phyloP scores from a whole-genome alignment of 345 rosid species.

The Citropsis articulata region DNA sequence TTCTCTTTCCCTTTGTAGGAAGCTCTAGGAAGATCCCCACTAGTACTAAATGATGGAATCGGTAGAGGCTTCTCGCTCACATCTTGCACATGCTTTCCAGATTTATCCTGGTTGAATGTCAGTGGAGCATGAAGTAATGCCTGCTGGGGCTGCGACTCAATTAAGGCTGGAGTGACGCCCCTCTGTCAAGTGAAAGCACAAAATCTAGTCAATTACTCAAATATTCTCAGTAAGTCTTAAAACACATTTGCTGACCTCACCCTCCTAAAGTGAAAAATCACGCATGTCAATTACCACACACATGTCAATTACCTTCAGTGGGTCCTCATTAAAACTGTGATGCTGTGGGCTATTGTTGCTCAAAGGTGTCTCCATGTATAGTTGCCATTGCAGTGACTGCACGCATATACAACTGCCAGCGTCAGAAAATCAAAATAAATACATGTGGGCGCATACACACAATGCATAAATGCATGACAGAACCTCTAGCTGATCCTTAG shows the following conservation, averaged over 20 bases:
- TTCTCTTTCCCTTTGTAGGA: constrained; percentile 9
- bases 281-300: not conserved
- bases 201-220: not conserved
- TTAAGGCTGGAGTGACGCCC: not conserved
- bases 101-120: constrained; percentile 8
- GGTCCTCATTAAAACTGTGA: not conserved
- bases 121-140: not conserved
- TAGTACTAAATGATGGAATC: not conserved
- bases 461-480: not conserved
- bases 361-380: not conserved
- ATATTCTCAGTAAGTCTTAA: not conserved
- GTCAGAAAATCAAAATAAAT: not conserved
- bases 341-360: not conserved
- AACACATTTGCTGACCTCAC: not conserved
- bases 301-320: not conserved
- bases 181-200: not conserved
- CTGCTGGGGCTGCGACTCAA: not conserved
- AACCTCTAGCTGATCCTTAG: constrained; percentile 3
- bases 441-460: not conserved
- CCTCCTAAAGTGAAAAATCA: not conserved
- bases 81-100: not conserved
- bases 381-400: not conserved
- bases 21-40: not conserved
- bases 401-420: not conserved
- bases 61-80: not conserved